Percentiles rank a stretch among this genome's conserved stretches.
Conservation (phyloP, 768 basidiomycete genomes). For the Chalciporus chontae region DNA sequence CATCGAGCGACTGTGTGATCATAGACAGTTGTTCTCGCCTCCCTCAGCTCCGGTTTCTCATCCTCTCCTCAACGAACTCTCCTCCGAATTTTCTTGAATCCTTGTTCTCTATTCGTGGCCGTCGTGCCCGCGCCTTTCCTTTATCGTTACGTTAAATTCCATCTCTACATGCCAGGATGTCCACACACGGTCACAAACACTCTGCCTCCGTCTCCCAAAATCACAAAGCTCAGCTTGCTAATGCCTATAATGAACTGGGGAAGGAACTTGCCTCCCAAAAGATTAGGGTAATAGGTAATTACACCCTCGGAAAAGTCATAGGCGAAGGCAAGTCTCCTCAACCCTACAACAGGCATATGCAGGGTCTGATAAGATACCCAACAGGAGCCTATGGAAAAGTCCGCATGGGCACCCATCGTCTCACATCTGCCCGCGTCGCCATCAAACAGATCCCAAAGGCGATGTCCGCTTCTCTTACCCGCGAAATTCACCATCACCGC, state of each 20-base stretch:
- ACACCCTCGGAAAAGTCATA: slow-evolving; percentile 89
- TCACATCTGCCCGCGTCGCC: slow-evolving; percentile 88
- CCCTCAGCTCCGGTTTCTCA: slow-evolving; percentile 3
- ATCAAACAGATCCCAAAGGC: slow-evolving; percentile 98
- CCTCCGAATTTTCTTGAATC: slow-evolving; percentile 14
- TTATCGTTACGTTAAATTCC: slow-evolving; percentile 28
- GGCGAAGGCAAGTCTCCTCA: slow-evolving; percentile 73
- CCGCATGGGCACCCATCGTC: slow-evolving; percentile 87
- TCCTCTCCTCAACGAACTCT: slow-evolving; percentile 4
- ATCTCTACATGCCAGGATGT: slow-evolving; percentile 39
- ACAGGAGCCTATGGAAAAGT: slow-evolving; percentile 95
- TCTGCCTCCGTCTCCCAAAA: slow-evolving; percentile 65
- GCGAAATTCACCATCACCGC: slow-evolving; percentile 98
- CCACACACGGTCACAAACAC: slow-evolving; percentile 55
- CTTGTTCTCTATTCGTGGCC: slow-evolving; percentile 26
- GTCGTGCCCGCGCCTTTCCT: slow-evolving; percentile 33
- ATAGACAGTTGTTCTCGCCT: slow-evolving; percentile 10
- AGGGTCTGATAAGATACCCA: slow-evolving; percentile 20
- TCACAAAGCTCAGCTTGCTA: slow-evolving; percentile 85
- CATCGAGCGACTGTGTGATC: slow-evolving; percentile 4
- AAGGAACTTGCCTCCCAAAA: slow-evolving; percentile 91
- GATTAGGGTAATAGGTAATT: slow-evolving; percentile 90
- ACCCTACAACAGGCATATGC: slow-evolving; percentile 9
- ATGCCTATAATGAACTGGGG: slow-evolving; percentile 95
- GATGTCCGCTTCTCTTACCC: slow-evolving; percentile 85